These are phyloP conservation scores for Suillus lakei DNA, from an alignment of 768 basidiomycete species.

Conservation along the genomic window DNA sequence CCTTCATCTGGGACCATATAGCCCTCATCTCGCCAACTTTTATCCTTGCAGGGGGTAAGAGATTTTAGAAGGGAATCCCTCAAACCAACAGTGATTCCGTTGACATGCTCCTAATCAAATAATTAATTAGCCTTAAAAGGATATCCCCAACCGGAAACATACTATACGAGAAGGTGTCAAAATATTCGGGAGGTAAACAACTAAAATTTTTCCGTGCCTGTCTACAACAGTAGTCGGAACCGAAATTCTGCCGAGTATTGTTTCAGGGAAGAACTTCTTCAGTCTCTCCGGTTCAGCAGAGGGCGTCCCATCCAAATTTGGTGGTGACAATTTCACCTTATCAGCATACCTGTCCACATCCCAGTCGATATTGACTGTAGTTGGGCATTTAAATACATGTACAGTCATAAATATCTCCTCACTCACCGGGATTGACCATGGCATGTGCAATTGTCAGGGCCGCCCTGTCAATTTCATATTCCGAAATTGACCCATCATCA, in stretches of 20 bases:
- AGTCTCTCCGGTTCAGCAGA: too few species aligned
- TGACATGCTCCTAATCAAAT: background rate
- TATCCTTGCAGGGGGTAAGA: too few species aligned
- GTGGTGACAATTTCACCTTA: too few species aligned
- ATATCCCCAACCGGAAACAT: background rate
- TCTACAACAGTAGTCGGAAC: too few species aligned
- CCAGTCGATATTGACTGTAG: background rate
- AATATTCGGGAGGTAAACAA: background rate
- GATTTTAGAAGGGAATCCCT: background rate
- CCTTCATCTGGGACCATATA: background rate
- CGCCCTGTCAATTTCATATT: background rate
- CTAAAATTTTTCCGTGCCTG: background rate
- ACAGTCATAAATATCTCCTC: background rate
- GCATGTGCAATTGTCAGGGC: background rate
- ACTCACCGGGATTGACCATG: conserved; percentile 3
- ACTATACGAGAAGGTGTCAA: background rate
- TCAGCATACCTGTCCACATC: too few species aligned
- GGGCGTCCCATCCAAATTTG: too few species aligned
- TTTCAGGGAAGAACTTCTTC: too few species aligned
- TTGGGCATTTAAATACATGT: background rate
- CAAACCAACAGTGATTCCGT: background rate
- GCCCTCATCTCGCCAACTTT: background rate
- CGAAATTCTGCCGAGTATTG: too few species aligned
- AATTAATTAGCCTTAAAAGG: background rate
- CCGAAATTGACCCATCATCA: background rate